Evolutionary conservation across 108 stramenopile species (phyloP), one percentile per base, ranked within the genome.

Genomic region (Stephanodiscus triporus): DNA sequence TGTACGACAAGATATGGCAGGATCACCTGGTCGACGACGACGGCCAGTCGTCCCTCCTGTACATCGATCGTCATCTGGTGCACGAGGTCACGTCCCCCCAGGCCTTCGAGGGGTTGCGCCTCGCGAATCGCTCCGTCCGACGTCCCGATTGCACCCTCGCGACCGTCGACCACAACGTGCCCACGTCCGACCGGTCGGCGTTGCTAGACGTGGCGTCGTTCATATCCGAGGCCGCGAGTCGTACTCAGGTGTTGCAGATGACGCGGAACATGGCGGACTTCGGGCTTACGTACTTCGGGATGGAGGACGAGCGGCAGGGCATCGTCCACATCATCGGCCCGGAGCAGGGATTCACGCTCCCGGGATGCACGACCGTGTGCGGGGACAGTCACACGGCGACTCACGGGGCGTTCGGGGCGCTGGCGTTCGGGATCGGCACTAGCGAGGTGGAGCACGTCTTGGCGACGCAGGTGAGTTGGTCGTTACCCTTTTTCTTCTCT

Each of bases 151-250:
- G 95, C 77, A 95, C 94, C n/a, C 77, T 97, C 24, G 67, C 81
- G n/a, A 97, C 97, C 0, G 95, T 96, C 36, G 97, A 97, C 75
- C 97, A 97, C 93, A 97, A 97, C 70, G 94, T 96, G 14, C 97
- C 97, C 67, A 97, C 97, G 20, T 82, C 81, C 19, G 91, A 91
- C 82, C 87, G 96, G 17, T 77, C 86, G 9, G 65, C 66, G 6
- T 63, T 93, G 19, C 68, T 87, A 45, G 84, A 88, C 70, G 85
- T 95, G 0, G 74, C 79, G 53, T 73, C 78, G 14, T 95, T 97
- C 73, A 95, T 96, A 68, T 80, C 86, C 45, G 95, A 97, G 70
- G 86, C 89, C 0, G 90, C 91, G 26, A 76, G 76, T 48, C 81
- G 94, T 7, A 95, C 94, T 0, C 96, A 97, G 74, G 96, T 97